Percentiles rank a stretch among this genome's conserved stretches.
Conservation (phyloP, 495 filamentous ascomycete species). For the Astrothelium subdiscretum region DNA sequence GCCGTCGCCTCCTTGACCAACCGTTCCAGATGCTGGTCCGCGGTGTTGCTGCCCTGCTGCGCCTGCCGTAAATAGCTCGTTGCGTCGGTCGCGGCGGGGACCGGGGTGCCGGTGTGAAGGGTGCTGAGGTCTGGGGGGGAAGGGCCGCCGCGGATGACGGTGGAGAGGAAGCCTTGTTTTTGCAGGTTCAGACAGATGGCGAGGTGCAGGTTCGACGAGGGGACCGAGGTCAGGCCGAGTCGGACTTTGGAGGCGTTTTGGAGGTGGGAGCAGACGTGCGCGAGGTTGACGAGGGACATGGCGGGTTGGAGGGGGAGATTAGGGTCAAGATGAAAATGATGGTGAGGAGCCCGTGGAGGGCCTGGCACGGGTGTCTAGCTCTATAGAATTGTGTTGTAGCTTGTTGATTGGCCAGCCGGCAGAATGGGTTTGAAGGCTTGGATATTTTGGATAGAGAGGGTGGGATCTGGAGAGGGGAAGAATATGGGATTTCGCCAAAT, state of each 20-base stretch:
- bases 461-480: neutral
- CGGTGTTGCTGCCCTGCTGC: neutral
- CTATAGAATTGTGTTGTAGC: no score
- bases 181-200: constrained; percentile 66
- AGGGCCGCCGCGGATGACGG: constrained; percentile 66
- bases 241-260: constrained; percentile 85
- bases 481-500: no score
- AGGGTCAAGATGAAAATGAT: constrained; percentile 1
- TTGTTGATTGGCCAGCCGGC: no score
- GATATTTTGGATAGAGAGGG: neutral
- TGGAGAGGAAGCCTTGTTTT: constrained; percentile 66
- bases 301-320: constrained; percentile 20
- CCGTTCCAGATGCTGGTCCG: constrained; percentile 1
- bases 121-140: constrained; percentile 38
- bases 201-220: constrained; percentile 71
- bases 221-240: constrained; percentile 77
- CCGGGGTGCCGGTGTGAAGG: neutral
- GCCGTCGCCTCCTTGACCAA: constrained; percentile 42
- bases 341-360: neutral
- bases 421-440: no score
- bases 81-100: neutral
- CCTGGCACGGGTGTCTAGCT: neutral
- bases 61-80: neutral
- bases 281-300: constrained; percentile 81
- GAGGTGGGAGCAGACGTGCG: constrained; percentile 79